A percentile compares a stretch with the other conserved stretches of the same genome.
Evolutionary conservation across 192 early-diverging fungal species (phyloP).

Genomic region (Borealophlyctis nickersoniae): DNA sequence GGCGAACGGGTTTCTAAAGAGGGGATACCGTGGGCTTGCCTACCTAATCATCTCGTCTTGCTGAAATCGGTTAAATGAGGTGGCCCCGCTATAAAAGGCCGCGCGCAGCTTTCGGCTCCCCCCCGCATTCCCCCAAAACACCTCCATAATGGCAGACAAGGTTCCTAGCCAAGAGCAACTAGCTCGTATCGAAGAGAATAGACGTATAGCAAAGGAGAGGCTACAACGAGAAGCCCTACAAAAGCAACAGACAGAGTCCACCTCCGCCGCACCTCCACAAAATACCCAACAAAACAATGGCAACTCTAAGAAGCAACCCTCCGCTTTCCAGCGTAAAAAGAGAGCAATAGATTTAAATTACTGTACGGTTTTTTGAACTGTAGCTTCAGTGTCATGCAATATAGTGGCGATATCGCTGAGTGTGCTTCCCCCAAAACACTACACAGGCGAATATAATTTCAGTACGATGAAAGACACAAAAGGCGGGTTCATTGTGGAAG

Average conservation of each 20-base stretch:
- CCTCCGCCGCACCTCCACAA: not conserved
- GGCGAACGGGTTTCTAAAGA: too few species aligned
- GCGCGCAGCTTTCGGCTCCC: too few species aligned
- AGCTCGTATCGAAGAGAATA: conserved; percentile 11
- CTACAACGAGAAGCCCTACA: not conserved
- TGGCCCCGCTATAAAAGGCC: too few species aligned
- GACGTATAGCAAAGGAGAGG: conserved; percentile 9
- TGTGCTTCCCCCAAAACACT: not conserved
- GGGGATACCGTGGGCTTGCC: too few species aligned
- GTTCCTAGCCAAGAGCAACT: not conserved
- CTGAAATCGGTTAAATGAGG: too few species aligned
- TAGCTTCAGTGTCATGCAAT: not conserved
- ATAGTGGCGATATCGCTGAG: not conserved
- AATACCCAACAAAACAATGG: too few species aligned
- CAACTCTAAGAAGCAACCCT: conserved; percentile 1
- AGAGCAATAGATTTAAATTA: conserved; percentile 42
- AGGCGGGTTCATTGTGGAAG: conserved; percentile 81
- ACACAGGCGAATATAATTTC: conserved; percentile 78
- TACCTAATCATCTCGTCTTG: too few species aligned
- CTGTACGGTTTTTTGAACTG: conserved; percentile 17
- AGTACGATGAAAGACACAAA: conserved; percentile 78
- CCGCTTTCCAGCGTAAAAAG: conserved; percentile 11
- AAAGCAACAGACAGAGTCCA: not conserved
- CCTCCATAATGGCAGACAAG: not conserved
- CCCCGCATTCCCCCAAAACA: too few species aligned